Base-by-base conservation (phyloP, 495 filamentous ascomycete species). In the Xylona heveae region DNA sequence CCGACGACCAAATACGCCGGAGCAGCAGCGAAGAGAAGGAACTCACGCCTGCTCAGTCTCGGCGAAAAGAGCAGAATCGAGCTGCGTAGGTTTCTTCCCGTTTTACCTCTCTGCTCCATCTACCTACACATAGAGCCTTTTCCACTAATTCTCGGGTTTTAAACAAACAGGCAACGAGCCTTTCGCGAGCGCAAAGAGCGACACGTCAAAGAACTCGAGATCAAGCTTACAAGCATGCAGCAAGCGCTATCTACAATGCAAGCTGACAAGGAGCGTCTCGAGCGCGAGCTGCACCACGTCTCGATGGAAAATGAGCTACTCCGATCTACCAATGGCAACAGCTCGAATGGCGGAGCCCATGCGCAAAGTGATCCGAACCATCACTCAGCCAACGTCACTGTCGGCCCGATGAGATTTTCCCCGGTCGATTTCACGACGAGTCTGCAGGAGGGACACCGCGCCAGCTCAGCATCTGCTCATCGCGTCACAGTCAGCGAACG, bases 151-250 rank as follows among this genome's bases (percentile, higher is more conserved):
- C 6, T n/a, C 8, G 12, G 9, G 16, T 35, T 6, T 15, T 35
- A 16, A 26, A 29, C 9, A 5, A 21, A 31, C 35, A 94, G 85
- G 20, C 88, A 97, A 58, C 74, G 88, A 45, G 88, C 88, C 28
- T 97, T 94, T 50, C 81, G 88, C 35, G 88, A 97, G 50, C 77
- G 88, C 40, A 97, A 94, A 54, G 88, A 94, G 48, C 70, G 74
- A 26, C 84, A 90, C 43, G 81, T 94, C 30, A 78, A 78, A 48
- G 81, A 93, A 34, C 74, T 95, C 19, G 85, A 95, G 54, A 63
- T 68, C 31, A 88, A 90, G 45, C 72, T 94, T 23, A 71, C 66
- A 34, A 65, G 61, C 32, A 63, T 90, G 15, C 74, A 82, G 50
- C 58, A 65, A 38, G 52, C 54, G 36, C 65, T 62, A 6, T 51